Percentiles rank a stretch among this genome's conserved stretches.
phyloP scores from a whole-genome alignment of 805 yeast species.

The Metschnikowia aberdeeniae region DNA sequence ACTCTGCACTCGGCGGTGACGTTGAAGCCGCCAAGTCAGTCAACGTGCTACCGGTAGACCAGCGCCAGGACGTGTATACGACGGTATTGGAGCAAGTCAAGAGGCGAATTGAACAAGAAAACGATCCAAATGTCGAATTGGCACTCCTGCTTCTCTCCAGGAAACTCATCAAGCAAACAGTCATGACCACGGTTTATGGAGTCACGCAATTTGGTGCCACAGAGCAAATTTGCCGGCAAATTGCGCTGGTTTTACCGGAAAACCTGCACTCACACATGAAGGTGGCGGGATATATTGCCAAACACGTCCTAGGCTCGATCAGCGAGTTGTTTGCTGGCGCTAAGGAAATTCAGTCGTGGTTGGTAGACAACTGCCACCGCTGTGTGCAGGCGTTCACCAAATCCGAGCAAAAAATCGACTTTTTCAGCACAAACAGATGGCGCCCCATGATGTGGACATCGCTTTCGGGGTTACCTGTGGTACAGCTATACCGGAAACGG shows the following conservation, averaged over 20 bases:
- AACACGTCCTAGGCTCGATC: slow-evolving; percentile 13
- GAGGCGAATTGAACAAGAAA: slow-evolving; percentile 6
- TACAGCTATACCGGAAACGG: slow-evolving; percentile 30
- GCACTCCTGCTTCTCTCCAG: slow-evolving; percentile 23
- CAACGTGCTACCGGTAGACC: slow-evolving; percentile 25
- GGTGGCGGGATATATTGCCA: slow-evolving; percentile 12
- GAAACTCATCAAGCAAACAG: slow-evolving; percentile 38
- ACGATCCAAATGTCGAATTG: slow-evolving; percentile 12
- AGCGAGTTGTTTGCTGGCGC: slow-evolving; percentile 32
- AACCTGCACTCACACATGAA: not conserved
- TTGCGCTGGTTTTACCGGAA: not conserved
- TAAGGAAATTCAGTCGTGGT: slow-evolving; percentile 33
- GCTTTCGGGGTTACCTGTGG: slow-evolving; percentile 37
- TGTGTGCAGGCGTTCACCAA: slow-evolving; percentile 25
- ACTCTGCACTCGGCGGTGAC: slow-evolving; percentile 41
- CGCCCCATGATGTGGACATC: slow-evolving; percentile 43
- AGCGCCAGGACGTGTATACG: slow-evolving; percentile 31
- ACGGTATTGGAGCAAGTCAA: slow-evolving; percentile 27
- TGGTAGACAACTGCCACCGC: slow-evolving; percentile 27
- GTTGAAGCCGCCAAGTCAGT: slow-evolving; percentile 36
- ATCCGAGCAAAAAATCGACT: slow-evolving; percentile 10
- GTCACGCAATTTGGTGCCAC: slow-evolving; percentile 38
- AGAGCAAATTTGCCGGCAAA: slow-evolving; percentile 23
- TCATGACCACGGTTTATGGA: slow-evolving; percentile 45
- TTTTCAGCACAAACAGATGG: slow-evolving; percentile 19